phyloP scores from a whole-genome alignment of 495 filamentous ascomycete species.

The Xylaria bambusicola region DNA sequence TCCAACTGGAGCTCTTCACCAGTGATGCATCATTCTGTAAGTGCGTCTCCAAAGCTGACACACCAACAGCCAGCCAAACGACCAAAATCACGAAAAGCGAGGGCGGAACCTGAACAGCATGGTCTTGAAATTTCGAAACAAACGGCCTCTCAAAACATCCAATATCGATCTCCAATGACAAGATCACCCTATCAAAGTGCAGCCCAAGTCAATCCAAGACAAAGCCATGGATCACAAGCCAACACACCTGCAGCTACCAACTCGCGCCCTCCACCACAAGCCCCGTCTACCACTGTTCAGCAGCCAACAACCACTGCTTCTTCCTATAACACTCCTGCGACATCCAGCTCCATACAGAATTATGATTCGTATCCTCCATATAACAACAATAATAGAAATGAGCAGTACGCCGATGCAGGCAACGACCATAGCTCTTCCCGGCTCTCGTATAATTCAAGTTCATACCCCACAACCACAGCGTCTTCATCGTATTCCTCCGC shows the following conservation, averaged over 20 bases:
- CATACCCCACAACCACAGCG: slow-evolving; percentile 28
- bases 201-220: slow-evolving; percentile 23
- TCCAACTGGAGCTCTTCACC: slow-evolving; percentile 25
- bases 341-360: slow-evolving; percentile 22
- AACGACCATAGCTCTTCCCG: slow-evolving; percentile 24
- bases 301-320: slow-evolving; percentile 16
- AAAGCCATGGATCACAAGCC: slow-evolving; percentile 28
- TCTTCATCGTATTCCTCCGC: slow-evolving; percentile 25
- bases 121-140: slow-evolving; percentile 21
- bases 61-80: slow-evolving; percentile 23
- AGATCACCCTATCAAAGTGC: slow-evolving; percentile 29
- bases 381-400: slow-evolving; percentile 19
- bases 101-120: slow-evolving; percentile 19
- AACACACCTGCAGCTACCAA: slow-evolving; percentile 25
- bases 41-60: slow-evolving; percentile 18
- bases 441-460: slow-evolving; percentile 29
- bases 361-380: slow-evolving; percentile 31
- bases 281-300: slow-evolving; percentile 20
- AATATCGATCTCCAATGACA: slow-evolving; percentile 22
- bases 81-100: slow-evolving; percentile 26
- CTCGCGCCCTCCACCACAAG: slow-evolving; percentile 26
- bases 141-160: slow-evolving; percentile 14
- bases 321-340: slow-evolving; percentile 22
- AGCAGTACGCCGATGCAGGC: slow-evolving; percentile 25
- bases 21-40: slow-evolving; percentile 12